These are phyloP conservation scores for Nemania bipapillata DNA, from an alignment of 2,329 filamentous ascomycete genomes.

Conservation along the genomic window DNA sequence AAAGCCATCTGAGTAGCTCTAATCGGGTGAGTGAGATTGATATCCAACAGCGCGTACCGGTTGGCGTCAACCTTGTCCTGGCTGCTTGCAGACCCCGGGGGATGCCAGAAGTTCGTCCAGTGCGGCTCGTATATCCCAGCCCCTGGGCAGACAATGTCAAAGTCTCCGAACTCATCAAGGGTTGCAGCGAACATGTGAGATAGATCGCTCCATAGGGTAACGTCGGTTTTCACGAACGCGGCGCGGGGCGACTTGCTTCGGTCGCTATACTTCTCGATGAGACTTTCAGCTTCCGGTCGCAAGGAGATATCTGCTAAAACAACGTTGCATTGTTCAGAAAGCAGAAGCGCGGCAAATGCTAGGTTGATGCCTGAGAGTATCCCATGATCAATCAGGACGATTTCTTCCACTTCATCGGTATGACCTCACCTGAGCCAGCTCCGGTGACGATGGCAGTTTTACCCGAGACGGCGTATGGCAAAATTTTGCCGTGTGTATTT, in stretches of 20 bases:
- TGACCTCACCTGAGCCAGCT: neutral
- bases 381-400: neutral
- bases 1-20: conserved; percentile 18
- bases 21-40: conserved; percentile 27
- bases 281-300: neutral
- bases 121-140: conserved; percentile 28
- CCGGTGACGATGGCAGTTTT: neutral
- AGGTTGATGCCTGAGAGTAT: neutral
- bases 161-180: neutral
- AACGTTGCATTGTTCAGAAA: neutral
- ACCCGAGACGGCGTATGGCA: neutral
- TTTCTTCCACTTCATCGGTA: neutral
- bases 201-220: conserved; percentile 18
- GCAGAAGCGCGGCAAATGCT: neutral
- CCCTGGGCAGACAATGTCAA: conserved; percentile 25
- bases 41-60: conserved; percentile 17
- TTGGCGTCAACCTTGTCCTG: conserved; percentile 16
- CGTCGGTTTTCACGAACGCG: conserved; percentile 10
- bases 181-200: conserved; percentile 15
- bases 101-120: conserved; percentile 23
- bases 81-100: conserved; percentile 9
- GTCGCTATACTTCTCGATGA: neutral
- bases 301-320: neutral
- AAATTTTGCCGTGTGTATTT: neutral
- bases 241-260: neutral